Percentiles rank a stretch among this genome's conserved stretches.
Conservation (phyloP, 1,139 yeast species). For the Protomyces lactucae-debilis region DNA sequence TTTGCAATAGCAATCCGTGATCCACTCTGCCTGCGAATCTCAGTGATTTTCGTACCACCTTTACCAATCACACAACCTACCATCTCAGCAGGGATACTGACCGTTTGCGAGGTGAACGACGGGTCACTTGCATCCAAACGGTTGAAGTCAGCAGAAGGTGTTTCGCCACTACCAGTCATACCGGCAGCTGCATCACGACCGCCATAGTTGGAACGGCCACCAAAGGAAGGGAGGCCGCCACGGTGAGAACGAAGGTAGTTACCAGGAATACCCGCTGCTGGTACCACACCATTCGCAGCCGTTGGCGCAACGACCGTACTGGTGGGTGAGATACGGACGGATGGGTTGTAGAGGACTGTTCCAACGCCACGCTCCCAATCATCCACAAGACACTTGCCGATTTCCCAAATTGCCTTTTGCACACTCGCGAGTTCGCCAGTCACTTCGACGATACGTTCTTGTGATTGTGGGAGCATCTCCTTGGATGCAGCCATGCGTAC, state of each 20-base stretch:
- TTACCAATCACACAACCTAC: conserved; percentile 91
- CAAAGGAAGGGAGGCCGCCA: conserved; percentile 8
- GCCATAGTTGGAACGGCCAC: conserved; percentile 6
- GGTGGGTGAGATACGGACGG: conserved; percentile 28
- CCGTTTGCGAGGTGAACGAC: conserved; percentile 39
- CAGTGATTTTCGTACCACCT: conserved; percentile 80
- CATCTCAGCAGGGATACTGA: conserved; percentile 70
- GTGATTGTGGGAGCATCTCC: conserved; percentile 74
- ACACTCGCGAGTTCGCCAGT: conserved; percentile 73
- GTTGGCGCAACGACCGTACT: conserved; percentile 22
- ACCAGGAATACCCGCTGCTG: conserved; percentile 18
- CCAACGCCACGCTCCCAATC: conserved; percentile 61
- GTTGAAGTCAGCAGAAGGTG: neutral
- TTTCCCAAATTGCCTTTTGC: conserved; percentile 53
- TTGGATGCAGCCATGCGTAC: conserved; percentile 87
- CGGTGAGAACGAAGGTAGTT: conserved; percentile 25
- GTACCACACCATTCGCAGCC: conserved; percentile 16
- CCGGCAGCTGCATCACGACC: neutral
- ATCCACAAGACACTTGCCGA: conserved; percentile 69
- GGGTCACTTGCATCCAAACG: neutral
- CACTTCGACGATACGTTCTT: conserved; percentile 81
- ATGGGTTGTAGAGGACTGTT: conserved; percentile 61
- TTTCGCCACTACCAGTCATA: neutral
- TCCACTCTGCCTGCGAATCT: conserved; percentile 72
- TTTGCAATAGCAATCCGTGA: conserved; percentile 77